A percentile compares a stretch with the other conserved stretches of the same genome.
phyloP scores from a whole-genome alignment of 2,329 filamentous ascomycete species.

The Cadophora malorum region DNA sequence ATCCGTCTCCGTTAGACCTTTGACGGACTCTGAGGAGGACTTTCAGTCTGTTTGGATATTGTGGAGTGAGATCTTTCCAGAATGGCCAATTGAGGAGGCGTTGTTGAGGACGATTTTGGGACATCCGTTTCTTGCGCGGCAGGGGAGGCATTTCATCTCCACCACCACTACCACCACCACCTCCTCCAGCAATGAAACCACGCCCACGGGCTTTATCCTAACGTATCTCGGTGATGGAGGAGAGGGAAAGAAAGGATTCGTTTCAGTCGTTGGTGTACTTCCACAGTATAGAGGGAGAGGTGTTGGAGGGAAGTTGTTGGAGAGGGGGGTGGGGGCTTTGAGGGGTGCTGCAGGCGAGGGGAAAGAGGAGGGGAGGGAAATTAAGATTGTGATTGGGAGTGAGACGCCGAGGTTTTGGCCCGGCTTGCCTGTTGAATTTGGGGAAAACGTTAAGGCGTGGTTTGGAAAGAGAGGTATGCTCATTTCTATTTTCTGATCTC shows the following conservation, averaged over 20 bases:
- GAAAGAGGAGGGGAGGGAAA: not conserved
- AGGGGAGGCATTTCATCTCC: not conserved
- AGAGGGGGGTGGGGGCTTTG: not conserved
- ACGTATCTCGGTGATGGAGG: not conserved
- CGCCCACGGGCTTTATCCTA: not conserved
- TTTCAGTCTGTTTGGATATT: not conserved
- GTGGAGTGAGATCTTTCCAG: not conserved
- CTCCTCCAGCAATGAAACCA: too few species aligned
- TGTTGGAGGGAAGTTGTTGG: not conserved
- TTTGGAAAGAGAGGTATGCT: not conserved
- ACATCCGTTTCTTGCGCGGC: not conserved
- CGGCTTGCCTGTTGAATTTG: not conserved
- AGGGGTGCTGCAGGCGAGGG: not conserved
- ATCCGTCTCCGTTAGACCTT: not conserved
- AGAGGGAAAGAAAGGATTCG: not conserved
- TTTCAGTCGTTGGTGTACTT: not conserved
- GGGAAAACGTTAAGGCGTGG: not conserved
- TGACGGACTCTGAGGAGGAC: not conserved
- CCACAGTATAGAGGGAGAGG: not conserved
- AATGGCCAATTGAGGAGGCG: not conserved
- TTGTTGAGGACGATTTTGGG: not conserved
- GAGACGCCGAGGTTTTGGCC: conserved; percentile 12
- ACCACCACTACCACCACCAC: too few species aligned
- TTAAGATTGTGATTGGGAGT: conserved; percentile 7
- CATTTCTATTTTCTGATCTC: not conserved